Evolutionary conservation across 768 basidiomycete species (phyloP).

Genomic region (Suillus americanus): DNA sequence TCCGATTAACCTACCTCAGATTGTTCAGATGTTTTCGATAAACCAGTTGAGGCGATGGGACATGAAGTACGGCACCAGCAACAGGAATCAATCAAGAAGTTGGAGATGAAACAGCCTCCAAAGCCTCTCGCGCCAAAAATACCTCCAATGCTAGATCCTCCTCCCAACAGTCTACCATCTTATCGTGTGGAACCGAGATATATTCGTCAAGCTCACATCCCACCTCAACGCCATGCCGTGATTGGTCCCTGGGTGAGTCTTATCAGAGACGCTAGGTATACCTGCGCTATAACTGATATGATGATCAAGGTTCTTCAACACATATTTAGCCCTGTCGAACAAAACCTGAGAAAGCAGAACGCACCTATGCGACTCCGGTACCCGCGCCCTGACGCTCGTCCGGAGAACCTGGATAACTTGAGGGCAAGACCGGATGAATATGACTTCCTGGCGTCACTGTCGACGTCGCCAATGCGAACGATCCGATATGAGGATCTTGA

Average conservation of each 20-base stretch:
- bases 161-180: slow-evolving; percentile 48
- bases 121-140: slow-evolving; percentile 34
- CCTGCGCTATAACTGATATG: slow-evolving; percentile 1
- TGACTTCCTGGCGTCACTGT: slow-evolving; percentile 47
- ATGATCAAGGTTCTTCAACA: slow-evolving; percentile 44
- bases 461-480: slow-evolving; percentile 41
- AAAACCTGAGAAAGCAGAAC: slow-evolving; percentile 41
- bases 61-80: slow-evolving; percentile 42
- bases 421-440: slow-evolving; percentile 42
- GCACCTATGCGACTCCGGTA: slow-evolving; percentile 38
- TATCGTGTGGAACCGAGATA: slow-evolving; percentile 48
- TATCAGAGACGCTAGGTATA: not conserved
- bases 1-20: slow-evolving; percentile 35
- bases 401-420: slow-evolving; percentile 12
- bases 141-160: slow-evolving; percentile 31
- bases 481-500: slow-evolving; percentile 45
- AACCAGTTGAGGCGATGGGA: slow-evolving; percentile 49
- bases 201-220: slow-evolving; percentile 45
- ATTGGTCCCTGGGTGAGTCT: slow-evolving; percentile 56
- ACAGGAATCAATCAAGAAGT: slow-evolving; percentile 10
- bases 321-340: slow-evolving; percentile 38
- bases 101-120: slow-evolving; percentile 28
- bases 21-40: slow-evolving; percentile 51
- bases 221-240: slow-evolving; percentile 47
- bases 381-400: slow-evolving; percentile 13